Base-by-base conservation (phyloP, 805 yeast species). In the Lipomyces spencermartinsiae region DNA sequence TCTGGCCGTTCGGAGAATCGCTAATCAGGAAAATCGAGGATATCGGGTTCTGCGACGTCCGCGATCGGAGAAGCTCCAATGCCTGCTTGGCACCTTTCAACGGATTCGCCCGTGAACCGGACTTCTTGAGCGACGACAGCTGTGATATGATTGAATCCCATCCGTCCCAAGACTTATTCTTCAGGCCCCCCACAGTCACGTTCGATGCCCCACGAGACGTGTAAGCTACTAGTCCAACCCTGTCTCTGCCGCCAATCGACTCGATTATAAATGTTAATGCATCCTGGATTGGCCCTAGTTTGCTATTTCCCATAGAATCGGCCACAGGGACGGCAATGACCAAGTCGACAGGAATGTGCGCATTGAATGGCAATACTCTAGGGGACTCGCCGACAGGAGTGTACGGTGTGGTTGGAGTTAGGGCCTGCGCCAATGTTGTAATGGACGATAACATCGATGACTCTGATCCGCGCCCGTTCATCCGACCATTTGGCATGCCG, bases 271-370 rank as follows among this genome's bases (percentile, higher is more conserved):
- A 61, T 6, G 22, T 29, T n/a, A 67, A 33, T n/a, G 65, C 64
- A n/a, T 59, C 64, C 46, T 67, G 68, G 4, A 64, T 35, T 14
- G 29, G 33, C 6, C 29, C 31, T 14, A 34, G 25, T 51, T 35
- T 62, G 14, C 54, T 58, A 12, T 29, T 51, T n/a, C 34, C 22
- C 62, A 61, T 57, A 14, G 70, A 43, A 49, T 34, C 39, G 0
- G 60, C 8, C 22, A 51, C 35, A 19, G 71, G 70, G 3, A 67
- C 31, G 16, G 63, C 66, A 12, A 67, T 43, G 29, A 67, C 66
- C 14, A 66, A 5, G 61, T 61, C 66, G 29, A 66, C 57, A 4
- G 70, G 64, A 14, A 63, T 67, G 57, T 67, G 70, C 9, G 43
- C 63, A 7, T 10, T 33, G 43, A 34, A 25, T 19, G 25, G 12